Evolutionary conservation across 768 basidiomycete genomes (phyloP), one percentile per base, ranked within the genome.

Genomic region (Aureoboletus auriporus): DNA sequence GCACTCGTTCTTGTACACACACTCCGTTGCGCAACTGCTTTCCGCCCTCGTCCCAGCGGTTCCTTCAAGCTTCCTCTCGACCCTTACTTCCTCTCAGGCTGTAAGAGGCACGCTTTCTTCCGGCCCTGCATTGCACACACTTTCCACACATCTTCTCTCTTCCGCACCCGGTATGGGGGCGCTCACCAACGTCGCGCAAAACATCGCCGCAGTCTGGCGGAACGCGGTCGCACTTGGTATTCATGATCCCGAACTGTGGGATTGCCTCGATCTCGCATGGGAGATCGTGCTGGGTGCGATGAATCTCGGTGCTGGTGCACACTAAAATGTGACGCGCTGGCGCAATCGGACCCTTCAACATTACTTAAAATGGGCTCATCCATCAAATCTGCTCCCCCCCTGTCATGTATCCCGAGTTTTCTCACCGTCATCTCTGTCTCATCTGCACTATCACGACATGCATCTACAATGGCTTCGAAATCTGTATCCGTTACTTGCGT

Each of bases 171-270:
- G 33, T 47, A 63, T 67, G 33, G 71, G 69, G 27, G 75, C 72
- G 12, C 70, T 89, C 8, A 64, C 84, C 39, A 67, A 70, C 34
- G 71, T 77, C 45, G 68, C 76, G 6, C 64, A 70, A 44, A 67
- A 61, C 31, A 75, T 88, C 33, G 76, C 82, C 47, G 86, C 83
- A 7, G 63, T 89, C 29, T 91, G 86, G 85, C 73, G 77, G 49
- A 89, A 90, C 59, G 77, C 76, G 3, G 82, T 80, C 50, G 77
- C 78, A 17, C 71, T 91, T n/a, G 86, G 86, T 4, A 65, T 89
- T 2, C 77, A 75, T 44, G 83, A 89, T 54, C 74, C 78, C 30
- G 70, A 70, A 17, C 67, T 90, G 38, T 91, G 86, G 86, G 72
- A 75, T 20, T 73, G 74, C 16, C 74, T 91, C 50, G 83, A 87